Evolutionary conservation across 2,329 filamentous ascomycete species (phyloP).

Genomic region (Coniochaeta sp.): DNA sequence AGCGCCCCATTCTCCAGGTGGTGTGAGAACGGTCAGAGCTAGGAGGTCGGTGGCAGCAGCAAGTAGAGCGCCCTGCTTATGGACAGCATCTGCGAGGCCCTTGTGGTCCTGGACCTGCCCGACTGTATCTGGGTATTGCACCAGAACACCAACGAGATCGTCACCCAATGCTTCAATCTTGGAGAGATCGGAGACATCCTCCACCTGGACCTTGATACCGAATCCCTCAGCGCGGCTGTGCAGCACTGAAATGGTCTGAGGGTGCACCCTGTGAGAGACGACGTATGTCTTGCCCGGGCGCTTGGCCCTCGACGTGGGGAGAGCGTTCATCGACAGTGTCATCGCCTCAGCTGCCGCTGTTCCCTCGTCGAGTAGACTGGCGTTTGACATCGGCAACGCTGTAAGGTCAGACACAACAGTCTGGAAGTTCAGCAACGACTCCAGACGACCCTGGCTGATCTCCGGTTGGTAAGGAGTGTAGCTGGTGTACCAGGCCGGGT

Average conservation of each 20-base stretch:
- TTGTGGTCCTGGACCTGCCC: slow-evolving; percentile 74
- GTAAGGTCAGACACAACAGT: slow-evolving; percentile 87
- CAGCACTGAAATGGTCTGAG: slow-evolving; percentile 79
- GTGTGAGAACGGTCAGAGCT: slow-evolving; percentile 78
- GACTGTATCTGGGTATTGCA: slow-evolving; percentile 90
- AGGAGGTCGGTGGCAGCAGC: slow-evolving; percentile 86
- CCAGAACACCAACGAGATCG: slow-evolving; percentile 79
- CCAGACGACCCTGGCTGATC: slow-evolving; percentile 89
- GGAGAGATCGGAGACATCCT: slow-evolving; percentile 56
- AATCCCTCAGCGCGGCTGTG: slow-evolving; percentile 85
- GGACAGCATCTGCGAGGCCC: slow-evolving; percentile 66
- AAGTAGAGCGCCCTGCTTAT: slow-evolving; percentile 71
- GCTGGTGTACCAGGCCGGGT: slow-evolving; percentile 94
- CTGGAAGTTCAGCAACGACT: slow-evolving; percentile 93
- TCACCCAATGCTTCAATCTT: slow-evolving; percentile 68
- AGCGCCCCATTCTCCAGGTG: slow-evolving; percentile 89
- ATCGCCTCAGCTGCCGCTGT: slow-evolving; percentile 93
- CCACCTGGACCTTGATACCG: slow-evolving; percentile 68
- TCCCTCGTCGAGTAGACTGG: slow-evolving; percentile 82
- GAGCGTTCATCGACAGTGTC: slow-evolving; percentile 78
- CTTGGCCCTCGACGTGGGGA: slow-evolving; percentile 66
- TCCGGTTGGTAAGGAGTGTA: slow-evolving; percentile 97
- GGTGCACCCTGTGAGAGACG: slow-evolving; percentile 75
- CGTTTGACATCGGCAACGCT: slow-evolving; percentile 80
- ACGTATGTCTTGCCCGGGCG: slow-evolving; percentile 72